Base-by-base conservation (phyloP, 306 rosid genomes). In the Sphenostylis stenocarpa region DNA sequence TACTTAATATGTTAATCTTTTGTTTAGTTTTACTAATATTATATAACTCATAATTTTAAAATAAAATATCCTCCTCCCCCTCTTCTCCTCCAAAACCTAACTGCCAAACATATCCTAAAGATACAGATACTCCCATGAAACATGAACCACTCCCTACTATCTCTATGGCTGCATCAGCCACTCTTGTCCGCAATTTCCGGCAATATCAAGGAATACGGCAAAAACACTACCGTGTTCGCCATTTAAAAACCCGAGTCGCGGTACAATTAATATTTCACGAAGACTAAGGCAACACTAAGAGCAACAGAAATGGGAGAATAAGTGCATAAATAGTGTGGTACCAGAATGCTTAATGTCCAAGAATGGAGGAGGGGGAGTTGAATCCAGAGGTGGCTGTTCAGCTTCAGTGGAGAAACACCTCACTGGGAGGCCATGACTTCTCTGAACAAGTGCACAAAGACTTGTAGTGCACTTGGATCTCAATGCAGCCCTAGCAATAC, bases 331-430 rank as follows among this genome's bases (percentile, higher is more conserved):
- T 0, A 14, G 4, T 16, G 62, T 12, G 19, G 49, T 45, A 92
- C 98, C 91, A 34, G 85, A 14, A 43, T n/a, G 16, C 6, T 79
- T 19, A 52, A 78, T 61, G 64, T 49, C 66, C 4, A 84, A 60
- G 68, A 89, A 86, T 0, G 69, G 47, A 31, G 73, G 52, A 19
- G 82, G 77, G 31, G 41, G 15, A 0, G 66, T 43, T 39, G 93
- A 43, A 63, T 73, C 81, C 64, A 39, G 82, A 6, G 79, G 83
- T 2, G 87, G 88, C 36, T 82, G 85, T 57, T 78, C 75, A 2
- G 89, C 77, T 56, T 85, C 93, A 53, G 97, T 84, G 16, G 97
- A 90, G 84, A 90, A 88, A 44, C 58, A 68, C 39, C 90, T 77
- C 45, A 58, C 44, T 20, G 84, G 74, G 57, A 70, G 39, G 36